These are phyloP conservation scores for Collybiopsis confluens DNA, from an alignment of 768 basidiomycete species.

Conservation along the genomic window DNA sequence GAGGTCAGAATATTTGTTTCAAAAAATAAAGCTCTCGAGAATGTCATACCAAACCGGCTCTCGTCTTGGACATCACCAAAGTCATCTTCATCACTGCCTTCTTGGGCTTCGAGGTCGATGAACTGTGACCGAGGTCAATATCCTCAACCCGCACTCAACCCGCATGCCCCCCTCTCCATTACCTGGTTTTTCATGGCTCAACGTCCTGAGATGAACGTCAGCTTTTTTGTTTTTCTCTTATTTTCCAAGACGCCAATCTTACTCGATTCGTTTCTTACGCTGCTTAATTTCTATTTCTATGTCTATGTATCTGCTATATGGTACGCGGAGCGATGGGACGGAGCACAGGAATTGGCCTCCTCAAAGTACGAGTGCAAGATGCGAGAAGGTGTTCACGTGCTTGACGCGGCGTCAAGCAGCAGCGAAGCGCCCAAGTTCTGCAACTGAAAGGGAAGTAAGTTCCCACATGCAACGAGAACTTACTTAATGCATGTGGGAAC, in stretches of 20 bases:
- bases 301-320: no score
- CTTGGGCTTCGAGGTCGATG: constrained; percentile 1
- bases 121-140: not conserved
- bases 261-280: no score
- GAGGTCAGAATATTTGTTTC: no score
- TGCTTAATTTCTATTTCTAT: no score
- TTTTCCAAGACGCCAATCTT: no score
- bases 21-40: no score
- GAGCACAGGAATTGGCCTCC: no score
- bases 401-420: not conserved
- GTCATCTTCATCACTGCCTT: not conserved
- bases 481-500: no score
- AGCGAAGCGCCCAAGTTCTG: not conserved
- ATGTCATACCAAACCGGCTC: not conserved
- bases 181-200: not conserved
- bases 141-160: not conserved
- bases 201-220: no score
- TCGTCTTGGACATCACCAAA: not conserved
- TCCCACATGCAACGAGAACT: not conserved
- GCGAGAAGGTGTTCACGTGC: not conserved
- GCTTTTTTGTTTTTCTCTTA: no score
- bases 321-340: no score
- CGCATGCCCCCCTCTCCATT: not conserved
- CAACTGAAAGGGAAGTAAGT: not conserved
- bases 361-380: not conserved